Conservation (phyloP, 2,329 filamentous ascomycete genomes). For the Aspergillus novofumigatus region DNA sequence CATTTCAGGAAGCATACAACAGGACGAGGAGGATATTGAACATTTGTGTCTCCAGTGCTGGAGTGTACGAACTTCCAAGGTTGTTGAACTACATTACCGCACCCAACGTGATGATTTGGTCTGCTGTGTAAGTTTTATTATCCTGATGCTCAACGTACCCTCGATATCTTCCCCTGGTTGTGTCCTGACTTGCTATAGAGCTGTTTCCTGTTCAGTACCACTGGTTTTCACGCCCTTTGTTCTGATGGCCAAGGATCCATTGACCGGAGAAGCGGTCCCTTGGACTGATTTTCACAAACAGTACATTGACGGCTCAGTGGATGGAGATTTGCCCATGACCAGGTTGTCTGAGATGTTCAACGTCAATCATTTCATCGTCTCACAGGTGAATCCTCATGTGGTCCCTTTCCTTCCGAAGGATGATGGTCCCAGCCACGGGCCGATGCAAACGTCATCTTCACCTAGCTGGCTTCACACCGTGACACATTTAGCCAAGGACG, state of each 20-base stretch:
- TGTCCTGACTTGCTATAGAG: conserved; percentile 39
- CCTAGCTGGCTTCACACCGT: conserved; percentile 61
- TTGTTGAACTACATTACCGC: conserved; percentile 90
- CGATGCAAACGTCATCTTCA: conserved; percentile 29
- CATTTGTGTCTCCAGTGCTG: conserved; percentile 85
- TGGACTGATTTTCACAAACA: conserved; percentile 83
- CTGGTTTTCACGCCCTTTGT: conserved; percentile 76
- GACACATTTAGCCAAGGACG: conserved; percentile 70
- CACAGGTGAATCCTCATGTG: conserved; percentile 92
- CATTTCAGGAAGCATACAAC: conserved; percentile 94
- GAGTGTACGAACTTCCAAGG: conserved; percentile 79
- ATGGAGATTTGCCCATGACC: conserved; percentile 89
- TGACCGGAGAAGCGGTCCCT: conserved; percentile 69
- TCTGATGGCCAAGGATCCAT: conserved; percentile 77
- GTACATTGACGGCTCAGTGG: conserved; percentile 93
- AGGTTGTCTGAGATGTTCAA: conserved; percentile 93
- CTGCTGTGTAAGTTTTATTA: conserved; percentile 63
- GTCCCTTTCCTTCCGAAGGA: conserved; percentile 79
- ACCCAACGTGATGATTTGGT: conserved; percentile 94
- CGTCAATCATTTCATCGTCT: conserved; percentile 97
- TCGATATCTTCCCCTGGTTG: neutral
- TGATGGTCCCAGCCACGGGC: conserved; percentile 44
- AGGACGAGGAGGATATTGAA: conserved; percentile 89
- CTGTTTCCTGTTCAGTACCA: conserved; percentile 91
- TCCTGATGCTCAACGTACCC: neutral